These are phyloP conservation scores for Aspergillus pseudotamarii DNA, from an alignment of 2,329 filamentous ascomycete genomes.

Conservation along the genomic window DNA sequence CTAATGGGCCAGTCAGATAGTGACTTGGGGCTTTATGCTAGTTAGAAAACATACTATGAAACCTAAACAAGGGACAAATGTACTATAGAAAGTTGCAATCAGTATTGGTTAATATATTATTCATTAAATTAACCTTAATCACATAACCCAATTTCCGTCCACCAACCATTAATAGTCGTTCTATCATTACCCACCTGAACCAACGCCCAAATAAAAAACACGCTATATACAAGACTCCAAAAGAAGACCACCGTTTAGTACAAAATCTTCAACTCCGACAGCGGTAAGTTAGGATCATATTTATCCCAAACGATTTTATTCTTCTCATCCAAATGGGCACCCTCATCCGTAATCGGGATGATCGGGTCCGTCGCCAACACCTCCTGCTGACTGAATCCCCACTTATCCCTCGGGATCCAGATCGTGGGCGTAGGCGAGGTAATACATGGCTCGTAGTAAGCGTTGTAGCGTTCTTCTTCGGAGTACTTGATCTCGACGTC, in stretches of 20 bases:
- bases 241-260: conserved; percentile 38
- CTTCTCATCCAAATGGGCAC: conserved; percentile 69
- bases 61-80: too few species aligned
- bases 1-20: not conserved
- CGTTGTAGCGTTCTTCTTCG: conserved; percentile 63
- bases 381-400: conserved; percentile 75
- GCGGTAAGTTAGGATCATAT: conserved; percentile 58
- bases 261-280: conserved; percentile 57
- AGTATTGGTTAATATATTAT: not conserved
- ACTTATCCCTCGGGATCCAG: conserved; percentile 79
- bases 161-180: not conserved
- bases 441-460: conserved; percentile 74
- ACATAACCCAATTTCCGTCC: not conserved
- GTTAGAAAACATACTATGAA: too few species aligned
- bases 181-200: not conserved
- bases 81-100: not conserved
- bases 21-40: not conserved
- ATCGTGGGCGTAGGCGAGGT: conserved; percentile 64
- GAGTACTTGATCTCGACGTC: conserved; percentile 63
- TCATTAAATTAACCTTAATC: not conserved
- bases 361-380: conserved; percentile 69
- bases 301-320: conserved; percentile 66
- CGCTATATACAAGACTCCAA: not conserved
- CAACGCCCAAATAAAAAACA: not conserved
- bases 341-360: conserved; percentile 80